Percentiles rank a stretch among this genome's conserved stretches.
Conservation (phyloP, 2,329 filamentous ascomycete genomes). For the Trichoderma atroviride region DNA sequence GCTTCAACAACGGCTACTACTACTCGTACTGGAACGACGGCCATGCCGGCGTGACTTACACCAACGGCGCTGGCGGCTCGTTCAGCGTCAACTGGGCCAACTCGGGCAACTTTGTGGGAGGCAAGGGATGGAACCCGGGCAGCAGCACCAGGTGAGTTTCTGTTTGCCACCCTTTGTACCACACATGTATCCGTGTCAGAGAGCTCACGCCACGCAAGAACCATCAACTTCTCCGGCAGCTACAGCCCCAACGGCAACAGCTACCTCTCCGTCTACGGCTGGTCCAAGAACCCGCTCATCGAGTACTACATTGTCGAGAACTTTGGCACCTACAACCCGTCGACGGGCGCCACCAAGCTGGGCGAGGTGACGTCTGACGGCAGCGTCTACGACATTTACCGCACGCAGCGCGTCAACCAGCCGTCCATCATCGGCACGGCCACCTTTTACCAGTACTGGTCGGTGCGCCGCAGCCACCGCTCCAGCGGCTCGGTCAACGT, state of each 20-base stretch:
- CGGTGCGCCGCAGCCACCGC: conserved; percentile 19
- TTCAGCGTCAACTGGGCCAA: conserved; percentile 23
- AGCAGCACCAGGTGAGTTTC: conserved; percentile 11
- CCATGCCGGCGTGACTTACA: conserved; percentile 13
- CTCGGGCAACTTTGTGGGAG: conserved; percentile 21
- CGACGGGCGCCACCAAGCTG: conserved; percentile 21
- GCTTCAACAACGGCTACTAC: conserved; percentile 16
- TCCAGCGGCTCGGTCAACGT: conserved; percentile 23
- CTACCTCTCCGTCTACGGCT: conserved; percentile 23
- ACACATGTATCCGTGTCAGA: background rate
- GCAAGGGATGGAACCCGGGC: conserved; percentile 22
- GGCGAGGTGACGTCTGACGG: conserved; percentile 19
- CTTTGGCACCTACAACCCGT: conserved; percentile 24
- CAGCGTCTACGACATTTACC: conserved; percentile 24
- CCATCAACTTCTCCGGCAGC: conserved; percentile 18
- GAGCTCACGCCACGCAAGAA: background rate
- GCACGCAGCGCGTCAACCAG: conserved; percentile 22
- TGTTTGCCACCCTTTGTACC: no score
- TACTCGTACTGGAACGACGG: conserved; percentile 22
- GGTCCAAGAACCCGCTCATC: conserved; percentile 21
- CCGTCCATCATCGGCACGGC: conserved; percentile 20
- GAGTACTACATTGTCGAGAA: conserved; percentile 25
- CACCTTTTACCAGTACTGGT: conserved; percentile 26
- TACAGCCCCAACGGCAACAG: conserved; percentile 24
- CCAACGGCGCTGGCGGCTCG: conserved; percentile 8